Base-by-base conservation (phyloP, 495 filamentous ascomycete genomes). In the Penicillium arizonense region DNA sequence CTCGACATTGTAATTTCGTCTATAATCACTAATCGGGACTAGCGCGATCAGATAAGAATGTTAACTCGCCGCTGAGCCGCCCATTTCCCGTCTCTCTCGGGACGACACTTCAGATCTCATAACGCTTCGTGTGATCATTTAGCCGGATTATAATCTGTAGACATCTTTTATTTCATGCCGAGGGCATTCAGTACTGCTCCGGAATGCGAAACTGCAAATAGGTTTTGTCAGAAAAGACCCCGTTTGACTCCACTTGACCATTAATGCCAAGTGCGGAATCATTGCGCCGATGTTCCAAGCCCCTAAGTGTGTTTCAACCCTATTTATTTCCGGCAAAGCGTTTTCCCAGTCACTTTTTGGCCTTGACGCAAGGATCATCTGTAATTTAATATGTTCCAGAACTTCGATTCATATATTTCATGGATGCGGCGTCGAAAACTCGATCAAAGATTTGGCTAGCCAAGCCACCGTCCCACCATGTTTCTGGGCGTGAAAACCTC, bases 1-100 rank as follows among this genome's bases (percentile, higher is more conserved):
- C 32, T 47, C 44, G 30, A 23, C 21, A 42, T 5, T 3, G 20
- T 36, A 21, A 47, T 47, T 47, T 47, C 44, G 33, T 36, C 20
- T 23, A 42, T 3, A 10, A 20, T 24, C 10, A 18, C 20, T n/a
- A 6, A 47, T 36, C 23, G n/a, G 44, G 32, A n/a, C 3, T 47
- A 47, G 44, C 16, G 44, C 44, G 32, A 47, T 47, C 44, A 47
- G 44, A 47, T 47, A 47, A 47, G 44, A 47, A 18, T 3, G 14
- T 33, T 14, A 32, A 24, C 26, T 35, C 23, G 23, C 8, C 28
- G 28, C 28, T 30, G 28, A 30, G 28, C 28, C 28, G 28, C 28
- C 28, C 28, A 8, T 36, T 47, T 37, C 16, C 20, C 13, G 39
- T 36, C 24, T 13, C 28, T 37, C 20, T 10, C 39, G 21, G n/a